Percentiles rank a stretch among this genome's conserved stretches.
Evolutionary conservation across 805 yeast species (phyloP).

Genomic region (Zygotorulaspora danielsina): DNA sequence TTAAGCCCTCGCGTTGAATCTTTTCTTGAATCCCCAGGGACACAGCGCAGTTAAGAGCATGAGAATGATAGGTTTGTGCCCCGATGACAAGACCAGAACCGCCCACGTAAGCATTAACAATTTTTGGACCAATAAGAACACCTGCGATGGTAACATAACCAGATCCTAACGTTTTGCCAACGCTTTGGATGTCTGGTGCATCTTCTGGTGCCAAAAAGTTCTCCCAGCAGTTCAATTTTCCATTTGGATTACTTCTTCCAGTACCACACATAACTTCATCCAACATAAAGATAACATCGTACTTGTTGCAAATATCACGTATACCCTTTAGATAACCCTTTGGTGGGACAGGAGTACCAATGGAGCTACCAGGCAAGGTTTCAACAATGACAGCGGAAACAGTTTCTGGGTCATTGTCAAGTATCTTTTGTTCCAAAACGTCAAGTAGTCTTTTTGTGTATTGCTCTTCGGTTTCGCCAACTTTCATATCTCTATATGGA

Average conservation of each 20-base stretch:
- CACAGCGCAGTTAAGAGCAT: conserved; percentile 44
- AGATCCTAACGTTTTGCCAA: conserved; percentile 47
- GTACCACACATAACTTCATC: conserved; percentile 58
- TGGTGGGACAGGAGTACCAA: conserved; percentile 43
- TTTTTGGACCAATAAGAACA: conserved; percentile 39
- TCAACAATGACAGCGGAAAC: conserved; percentile 43
- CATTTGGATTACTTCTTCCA: conserved; percentile 42
- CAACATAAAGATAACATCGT: conserved; percentile 45
- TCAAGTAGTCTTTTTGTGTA: conserved; percentile 38
- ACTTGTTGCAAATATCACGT: conserved; percentile 46
- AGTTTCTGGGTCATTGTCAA: conserved; percentile 41
- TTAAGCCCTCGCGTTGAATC: conserved; percentile 32
- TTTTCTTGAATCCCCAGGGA: conserved; percentile 45
- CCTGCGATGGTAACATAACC: conserved; percentile 49
- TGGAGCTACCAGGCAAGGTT: conserved; percentile 46
- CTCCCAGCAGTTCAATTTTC: conserved; percentile 46
- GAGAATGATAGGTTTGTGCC: conserved; percentile 49
- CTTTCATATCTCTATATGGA: conserved; percentile 32
- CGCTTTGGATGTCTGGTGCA: conserved; percentile 46
- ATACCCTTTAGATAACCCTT: conserved; percentile 46
- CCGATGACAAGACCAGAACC: conserved; percentile 42
- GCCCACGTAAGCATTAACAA: conserved; percentile 36
- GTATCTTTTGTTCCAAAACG: conserved; percentile 41
- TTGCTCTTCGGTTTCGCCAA: conserved; percentile 38
- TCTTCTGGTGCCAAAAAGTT: conserved; percentile 37